These are phyloP conservation scores for Pittosporum tobira DNA, from an alignment of 129 eudicot genomes.

Conservation along the genomic window DNA sequence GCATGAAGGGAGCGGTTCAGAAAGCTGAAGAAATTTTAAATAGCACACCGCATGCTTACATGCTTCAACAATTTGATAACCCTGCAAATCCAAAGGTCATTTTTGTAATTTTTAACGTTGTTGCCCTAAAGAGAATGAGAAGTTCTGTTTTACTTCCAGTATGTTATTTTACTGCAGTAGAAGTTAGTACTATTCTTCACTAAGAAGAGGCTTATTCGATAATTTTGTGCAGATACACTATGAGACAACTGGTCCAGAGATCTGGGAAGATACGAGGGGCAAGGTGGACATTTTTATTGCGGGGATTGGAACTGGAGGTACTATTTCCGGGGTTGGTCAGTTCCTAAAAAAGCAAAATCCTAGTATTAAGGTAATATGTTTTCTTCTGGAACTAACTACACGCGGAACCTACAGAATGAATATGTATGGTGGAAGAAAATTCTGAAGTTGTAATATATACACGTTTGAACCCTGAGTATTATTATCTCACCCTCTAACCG, in stretches of 20 bases:
- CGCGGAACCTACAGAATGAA: not conserved
- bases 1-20: conserved; percentile 96
- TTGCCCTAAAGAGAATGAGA: not conserved
- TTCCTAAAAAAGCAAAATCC: conserved; percentile 72
- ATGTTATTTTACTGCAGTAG: not conserved
- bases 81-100: conserved; percentile 97
- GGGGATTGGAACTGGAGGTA: conserved; percentile 98
- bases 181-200: not conserved
- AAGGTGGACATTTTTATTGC: conserved; percentile 95
- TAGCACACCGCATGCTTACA: conserved; percentile 75
- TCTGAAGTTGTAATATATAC: not conserved
- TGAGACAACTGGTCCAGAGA: conserved; percentile 99
- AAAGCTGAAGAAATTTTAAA: conserved; percentile 92
- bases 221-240: conserved; percentile 60
- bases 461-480: too few relatives aligned
- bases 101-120: not conserved
- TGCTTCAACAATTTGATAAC: conserved; percentile 98
- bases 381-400: not conserved
- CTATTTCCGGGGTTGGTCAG: conserved; percentile 84
- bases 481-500: not conserved
- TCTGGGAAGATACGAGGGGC: conserved; percentile 98
- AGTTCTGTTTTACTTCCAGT: not conserved
- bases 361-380: conserved; percentile 48
- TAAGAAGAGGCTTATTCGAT: not conserved
- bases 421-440: not conserved